Evolutionary conservation across 192 early-diverging fungal species (phyloP).

Genomic region (Coemansia sp.): DNA sequence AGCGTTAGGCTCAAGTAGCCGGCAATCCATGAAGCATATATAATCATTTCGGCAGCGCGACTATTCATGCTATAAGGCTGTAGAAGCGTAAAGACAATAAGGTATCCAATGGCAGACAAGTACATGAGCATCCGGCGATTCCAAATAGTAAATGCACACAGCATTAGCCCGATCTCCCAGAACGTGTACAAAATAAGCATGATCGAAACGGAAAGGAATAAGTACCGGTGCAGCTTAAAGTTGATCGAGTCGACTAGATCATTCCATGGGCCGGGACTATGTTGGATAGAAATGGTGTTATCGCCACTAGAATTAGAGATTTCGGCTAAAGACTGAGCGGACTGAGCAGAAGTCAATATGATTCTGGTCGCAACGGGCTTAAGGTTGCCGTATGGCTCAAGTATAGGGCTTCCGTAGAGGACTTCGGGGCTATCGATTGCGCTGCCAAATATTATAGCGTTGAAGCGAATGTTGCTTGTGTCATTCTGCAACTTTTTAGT

Average conservation of each 20-base stretch:
- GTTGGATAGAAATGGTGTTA: not conserved
- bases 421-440: not conserved
- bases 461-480: not conserved
- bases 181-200: constrained; percentile 29
- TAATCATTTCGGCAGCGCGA: constrained; percentile 23
- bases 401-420: constrained; percentile 29
- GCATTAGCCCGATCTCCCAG: constrained; percentile 33
- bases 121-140: constrained; percentile 44
- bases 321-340: constrained; percentile 1
- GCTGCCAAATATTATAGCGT: constrained; percentile 29
- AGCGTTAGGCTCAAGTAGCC: constrained; percentile 34
- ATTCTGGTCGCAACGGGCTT: not conserved
- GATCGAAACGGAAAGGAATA: constrained; percentile 18
- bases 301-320: not conserved
- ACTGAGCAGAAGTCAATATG: constrained; percentile 8
- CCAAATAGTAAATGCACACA: constrained; percentile 32
- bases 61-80: constrained; percentile 25
- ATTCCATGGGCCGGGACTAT: constrained; percentile 25
- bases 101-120: constrained; percentile 25
- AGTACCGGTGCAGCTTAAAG: constrained; percentile 23
- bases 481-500: constrained; percentile 2
- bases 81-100: constrained; percentile 33
- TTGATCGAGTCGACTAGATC: constrained; percentile 8
- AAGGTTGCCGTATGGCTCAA: constrained; percentile 31
- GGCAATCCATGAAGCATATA: constrained; percentile 35